Base-by-base conservation (phyloP, 2,329 filamentous ascomycete species). In the Intubia oerlemansii region DNA sequence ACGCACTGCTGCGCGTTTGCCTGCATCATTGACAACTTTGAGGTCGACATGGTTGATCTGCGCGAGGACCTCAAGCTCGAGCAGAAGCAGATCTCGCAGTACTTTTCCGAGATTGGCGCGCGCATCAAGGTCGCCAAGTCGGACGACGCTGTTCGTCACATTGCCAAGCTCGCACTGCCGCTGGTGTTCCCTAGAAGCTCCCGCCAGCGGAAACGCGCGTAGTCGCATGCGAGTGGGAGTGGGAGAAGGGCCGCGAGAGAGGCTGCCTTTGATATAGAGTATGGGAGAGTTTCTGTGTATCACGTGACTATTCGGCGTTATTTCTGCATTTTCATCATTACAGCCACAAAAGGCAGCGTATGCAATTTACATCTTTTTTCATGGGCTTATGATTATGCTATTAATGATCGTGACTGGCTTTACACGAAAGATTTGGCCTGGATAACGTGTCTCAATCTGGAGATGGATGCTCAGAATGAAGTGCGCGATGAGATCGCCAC, bases 31-130 rank as follows among this genome's bases (percentile, higher is more conserved):
- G 75, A 82, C 41, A 69, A 73, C 43, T 81, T 69, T 43, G 67
- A 72, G 43, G 68, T 79, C 31, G 71, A 84, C 41, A 71, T 71
- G 6, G 62, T 62, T 36, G 62, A 73, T 38, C 50, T 90, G 37
- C 63, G 68, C 30, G 66, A 76, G 36, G 80, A 88, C 44, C 50
- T 88, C 34, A 63, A 65, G 43, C 42, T 84, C 32, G 75, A 82
- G 38, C 66, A 72, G 47, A 74, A 66, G 50, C 57, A 67, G 43
- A 69, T 85, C 41, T 62, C 57, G 29, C 62, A 69, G 43, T 84
- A 81, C 47, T 84, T 78, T 47, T 52, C 56, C 27, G 79, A 85
- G 47, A 70, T 88, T 38, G 80, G 80, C 14, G 78, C 72, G 17
- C 66, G 59, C 39, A 58, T 79, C 17, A 66, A 61, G 45, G 52